Base-by-base conservation (phyloP, 202 grass and related monocot species). In the Sporobolus alterniflorus region DNA sequence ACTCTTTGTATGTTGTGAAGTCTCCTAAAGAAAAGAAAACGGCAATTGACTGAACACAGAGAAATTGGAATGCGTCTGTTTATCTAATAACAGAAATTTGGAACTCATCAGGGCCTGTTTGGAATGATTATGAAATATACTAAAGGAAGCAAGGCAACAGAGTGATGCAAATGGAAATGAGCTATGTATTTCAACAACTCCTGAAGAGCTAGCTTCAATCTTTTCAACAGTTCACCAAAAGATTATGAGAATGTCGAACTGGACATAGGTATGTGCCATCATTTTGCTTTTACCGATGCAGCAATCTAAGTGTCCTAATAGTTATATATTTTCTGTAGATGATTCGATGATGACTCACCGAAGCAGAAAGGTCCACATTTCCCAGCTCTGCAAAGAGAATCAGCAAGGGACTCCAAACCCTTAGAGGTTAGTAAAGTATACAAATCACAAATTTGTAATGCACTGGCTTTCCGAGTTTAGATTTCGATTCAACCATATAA, bases 1-100 rank as follows among this genome's bases (percentile, higher is more conserved):
- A 91, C 34, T 73, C 74, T 90, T 89, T 85, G 11, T 89, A 76
- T 80, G 43, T 52, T n/a, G 88, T 75, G 65, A 99, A 89, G 79
- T 89, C 89, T 67, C 93, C 89, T 5, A 99, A 92, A 89, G 91
- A 94, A 86, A 99, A 89, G 81, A 92, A 92, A 89, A 94, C 83
- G 93, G 96, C 96, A 92, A 80, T 28, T 47, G 64, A 14, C 70
- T 87, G 24, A 85, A 57, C 21, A 67, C 69, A 84, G 65, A 48
- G 0, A 61, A 75, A 61, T 17, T 79, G 75, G 72, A 62, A 50
- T 25, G n/a, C 40, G 78, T 81, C 30, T 79, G 60, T 33, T 14
- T 75, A 44, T 81, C 48, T 85, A 48, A 96, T 22, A 72, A 31
- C 29, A 15, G 6, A 73, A 83, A 25, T 70, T 24, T 60, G 78